These are phyloP conservation scores for Penicillium decumbens DNA, from an alignment of 2,329 filamentous ascomycete genomes.

Conservation along the genomic window DNA sequence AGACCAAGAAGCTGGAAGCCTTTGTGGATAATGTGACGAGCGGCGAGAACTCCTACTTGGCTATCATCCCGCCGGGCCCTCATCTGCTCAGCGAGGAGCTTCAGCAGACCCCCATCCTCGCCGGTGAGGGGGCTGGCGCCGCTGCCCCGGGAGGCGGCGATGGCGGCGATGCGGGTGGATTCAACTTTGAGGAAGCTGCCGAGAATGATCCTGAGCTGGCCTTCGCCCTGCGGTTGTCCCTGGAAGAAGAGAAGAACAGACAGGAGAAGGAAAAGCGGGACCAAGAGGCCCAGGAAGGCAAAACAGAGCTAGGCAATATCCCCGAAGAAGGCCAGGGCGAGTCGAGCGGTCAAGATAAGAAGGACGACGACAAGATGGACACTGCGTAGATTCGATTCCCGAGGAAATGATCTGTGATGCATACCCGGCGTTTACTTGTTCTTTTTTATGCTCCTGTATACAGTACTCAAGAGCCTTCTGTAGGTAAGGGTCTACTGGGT, in stretches of 20 bases:
- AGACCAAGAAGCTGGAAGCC: conserved; percentile 79
- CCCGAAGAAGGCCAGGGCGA: conserved; percentile 70
- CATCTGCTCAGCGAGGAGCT: conserved; percentile 91
- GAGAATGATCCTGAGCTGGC: conserved; percentile 84
- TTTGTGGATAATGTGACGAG: conserved; percentile 94
- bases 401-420: conserved; percentile 32
- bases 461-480: conserved; percentile 8
- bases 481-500: conserved; percentile 11
- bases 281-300: conserved; percentile 66
- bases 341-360: conserved; percentile 55
- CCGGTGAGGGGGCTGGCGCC: conserved; percentile 67
- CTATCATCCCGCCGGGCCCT: conserved; percentile 82
- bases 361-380: conserved; percentile 79
- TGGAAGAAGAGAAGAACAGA: conserved; percentile 94
- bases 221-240: conserved; percentile 90
- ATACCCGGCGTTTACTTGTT: conserved; percentile 35
- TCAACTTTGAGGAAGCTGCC: conserved; percentile 78
- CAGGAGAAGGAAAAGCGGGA: conserved; percentile 80
- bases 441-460: conserved; percentile 20
- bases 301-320: conserved; percentile 73
- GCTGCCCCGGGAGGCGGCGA: conserved; percentile 44
- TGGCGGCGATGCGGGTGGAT: conserved; percentile 54
- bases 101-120: conserved; percentile 80
- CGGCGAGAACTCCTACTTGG: conserved; percentile 84
- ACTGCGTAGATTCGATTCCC: conserved; percentile 57